Evolutionary conservation across 495 filamentous ascomycete genomes (phyloP), one percentile per base, ranked within the genome.

Genomic region (Thozetella sp.): DNA sequence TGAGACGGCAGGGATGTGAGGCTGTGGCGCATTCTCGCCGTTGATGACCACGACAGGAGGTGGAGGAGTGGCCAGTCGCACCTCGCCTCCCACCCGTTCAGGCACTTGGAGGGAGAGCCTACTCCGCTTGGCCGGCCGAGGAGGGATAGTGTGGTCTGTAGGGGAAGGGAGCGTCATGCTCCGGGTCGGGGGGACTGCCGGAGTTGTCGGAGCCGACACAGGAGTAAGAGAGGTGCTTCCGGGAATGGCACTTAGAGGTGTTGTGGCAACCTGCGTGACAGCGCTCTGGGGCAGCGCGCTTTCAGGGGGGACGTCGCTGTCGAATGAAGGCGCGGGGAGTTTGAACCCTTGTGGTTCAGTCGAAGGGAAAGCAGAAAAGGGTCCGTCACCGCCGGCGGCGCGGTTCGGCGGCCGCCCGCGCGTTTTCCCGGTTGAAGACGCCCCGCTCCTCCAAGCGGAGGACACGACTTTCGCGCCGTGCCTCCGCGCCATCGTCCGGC

Each of bases 391-490:
- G 15, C 89, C 80, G 17, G 54, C 58, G 22, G 60, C 59, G 2
- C 91, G 86, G 69, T 90, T 92, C 2, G 94, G 93, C 55, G 95
- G 95, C 58, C 95, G 78, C 11, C 95, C 95, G 48, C 95, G 79
- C 17, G 92, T 75, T 65, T 95, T 96, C 3, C 92, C 92, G 10
- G 80, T 86, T 1, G 86, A 76, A 22, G 86, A 80, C 25, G 83
- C 86, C 48, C 83, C 87, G 55, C 84, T 90, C 20, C 91, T 86
- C 95, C 95, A 99, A 13, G 95, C 95, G 23, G 94, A 97, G 6
- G 95, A 99, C 1, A 99, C 93, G 1, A 91, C 92, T 62, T 82
- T 82, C 0, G 95, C 93, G 0, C 94, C 94, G 68, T 97, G 93
- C n/a, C 93, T 85, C 52, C 91, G 79, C 24, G 88, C 63, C 2